A percentile compares a stretch with the other conserved stretches of the same genome.
Conservation (phyloP, 2,329 filamentous ascomycete species). For the Ampelomyces quisqualis region DNA sequence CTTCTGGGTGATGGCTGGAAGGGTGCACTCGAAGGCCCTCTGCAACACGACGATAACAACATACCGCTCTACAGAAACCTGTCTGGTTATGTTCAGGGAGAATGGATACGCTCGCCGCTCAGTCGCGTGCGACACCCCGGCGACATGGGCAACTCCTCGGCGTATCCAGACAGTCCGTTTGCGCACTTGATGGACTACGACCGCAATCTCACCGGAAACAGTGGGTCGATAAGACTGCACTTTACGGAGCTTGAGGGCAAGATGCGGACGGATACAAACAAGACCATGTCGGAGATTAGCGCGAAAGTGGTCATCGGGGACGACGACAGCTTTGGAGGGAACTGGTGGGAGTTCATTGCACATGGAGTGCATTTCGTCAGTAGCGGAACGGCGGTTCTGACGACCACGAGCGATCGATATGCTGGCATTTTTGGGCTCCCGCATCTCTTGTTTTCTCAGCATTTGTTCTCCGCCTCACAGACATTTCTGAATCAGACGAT, state of each 20-base stretch:
- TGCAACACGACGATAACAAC: slow-evolving; percentile 40
- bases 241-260: slow-evolving; percentile 57
- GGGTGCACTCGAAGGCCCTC: slow-evolving; percentile 36
- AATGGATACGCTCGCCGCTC: slow-evolving; percentile 65
- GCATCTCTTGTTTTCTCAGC: slow-evolving; percentile 68
- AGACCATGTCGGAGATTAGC: slow-evolving; percentile 65
- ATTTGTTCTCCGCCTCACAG: slow-evolving; percentile 50
- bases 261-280: slow-evolving; percentile 35
- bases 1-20: slow-evolving; percentile 41
- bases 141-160: slow-evolving; percentile 53
- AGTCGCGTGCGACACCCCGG: slow-evolving; percentile 50
- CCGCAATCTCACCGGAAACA: slow-evolving; percentile 73
- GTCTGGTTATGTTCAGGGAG: slow-evolving; percentile 73
- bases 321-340: slow-evolving; percentile 62
- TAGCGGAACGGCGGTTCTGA: slow-evolving; percentile 77
- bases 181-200: slow-evolving; percentile 63
- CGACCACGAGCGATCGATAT: slow-evolving; percentile 84
- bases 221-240: slow-evolving; percentile 67
- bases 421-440: slow-evolving; percentile 88
- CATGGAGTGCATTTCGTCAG: slow-evolving; percentile 84
- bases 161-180: slow-evolving; percentile 68
- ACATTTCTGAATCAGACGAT: slow-evolving; percentile 72
- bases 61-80: slow-evolving; percentile 74
- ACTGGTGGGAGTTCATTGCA: slow-evolving; percentile 75
- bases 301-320: slow-evolving; percentile 74